Conservation (phyloP, 2,329 filamentous ascomycete species). For the Aspergillus fischeri region DNA sequence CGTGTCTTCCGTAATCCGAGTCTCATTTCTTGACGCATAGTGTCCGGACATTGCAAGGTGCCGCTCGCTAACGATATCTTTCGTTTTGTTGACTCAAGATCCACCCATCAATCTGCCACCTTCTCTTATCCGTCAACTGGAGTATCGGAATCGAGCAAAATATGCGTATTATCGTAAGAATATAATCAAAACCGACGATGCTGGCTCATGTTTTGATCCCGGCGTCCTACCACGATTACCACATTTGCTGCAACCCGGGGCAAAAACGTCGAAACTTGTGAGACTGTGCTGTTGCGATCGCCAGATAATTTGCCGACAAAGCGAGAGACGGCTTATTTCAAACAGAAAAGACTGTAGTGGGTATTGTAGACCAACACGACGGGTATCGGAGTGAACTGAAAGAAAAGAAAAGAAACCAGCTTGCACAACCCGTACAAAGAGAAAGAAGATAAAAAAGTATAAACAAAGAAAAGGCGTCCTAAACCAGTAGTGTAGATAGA, state of each 20-base stretch:
- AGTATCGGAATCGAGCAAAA: not conserved
- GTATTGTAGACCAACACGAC: not conserved
- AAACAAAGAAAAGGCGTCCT: not conserved
- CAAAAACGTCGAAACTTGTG: not conserved
- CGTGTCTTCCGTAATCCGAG: constrained; percentile 7
- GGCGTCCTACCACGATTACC: not conserved
- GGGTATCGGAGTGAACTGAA: not conserved
- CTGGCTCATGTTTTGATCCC: constrained; percentile 10
- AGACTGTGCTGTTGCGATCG: not conserved
- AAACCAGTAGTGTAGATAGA: not conserved
- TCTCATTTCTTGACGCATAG: constrained; percentile 10
- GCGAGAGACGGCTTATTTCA: not conserved
- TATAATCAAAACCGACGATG: constrained; percentile 3
- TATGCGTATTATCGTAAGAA: constrained; percentile 2
- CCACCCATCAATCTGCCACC: not conserved
- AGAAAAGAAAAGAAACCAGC: not conserved
- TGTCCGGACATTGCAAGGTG: constrained; percentile 15
- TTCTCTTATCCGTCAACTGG: not conserved
- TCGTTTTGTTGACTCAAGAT: not conserved
- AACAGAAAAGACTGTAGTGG: constrained; percentile 5
- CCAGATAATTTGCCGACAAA: not conserved
- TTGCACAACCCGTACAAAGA: not conserved
- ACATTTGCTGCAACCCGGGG: not conserved
- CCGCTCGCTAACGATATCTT: not conserved
- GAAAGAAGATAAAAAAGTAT: not conserved